Evolutionary conservation across 139 green algal species (phyloP), one percentile per base, ranked within the genome.

Genomic region (Tetradesmus obliquus): DNA sequence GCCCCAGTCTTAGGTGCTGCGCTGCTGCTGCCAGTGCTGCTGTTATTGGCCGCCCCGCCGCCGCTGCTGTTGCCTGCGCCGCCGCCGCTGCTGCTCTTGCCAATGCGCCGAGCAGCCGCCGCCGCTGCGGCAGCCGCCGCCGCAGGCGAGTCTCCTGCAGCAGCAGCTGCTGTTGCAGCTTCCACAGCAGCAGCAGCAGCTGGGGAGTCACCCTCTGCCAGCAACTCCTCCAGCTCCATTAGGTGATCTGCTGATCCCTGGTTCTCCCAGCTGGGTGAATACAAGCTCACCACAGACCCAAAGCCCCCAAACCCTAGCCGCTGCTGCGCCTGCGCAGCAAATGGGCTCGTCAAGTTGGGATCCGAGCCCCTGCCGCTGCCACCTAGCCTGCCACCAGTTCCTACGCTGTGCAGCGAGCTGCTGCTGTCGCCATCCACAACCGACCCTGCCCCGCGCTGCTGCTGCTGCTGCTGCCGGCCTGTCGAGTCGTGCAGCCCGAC

Each of bases 151-250:
- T 60, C 54, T 1, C 53, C 81, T n/a, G 53, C 81, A 58, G 71
- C 86, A 32, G 66, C 86, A 8, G 69, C 69, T 12, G 86, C 86
- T 51, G 69, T 8, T 24, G 53, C 87, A 3, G 54, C 51, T 4
- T 85, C 76, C 54, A 94, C 84, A 51, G 57, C 76, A 91, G 71
- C 79, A 87, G 45, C 82, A 66, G 32, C 74, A 57, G 45, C 82
- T 7, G 84, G 54, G 5, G 74, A 88, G 20, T 19, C 58, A 1
- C 32, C 86, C 71, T 55, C 24, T 69, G 85, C 85, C 17, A 89
- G 32, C 45, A 82, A 2, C 62, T 89, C 58, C 3, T 89, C 66
- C 15, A 82, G 20, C 24, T 8, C n/a, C 17, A 19, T 12, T 6
- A 19, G 2, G 10, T 88, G 55, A 88, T 88, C 55, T 22, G 58